A percentile compares a stretch with the other conserved stretches of the same genome.
Conservation (phyloP, 106 monocot species). For the Dendrobium chrysotoxum region DNA sequence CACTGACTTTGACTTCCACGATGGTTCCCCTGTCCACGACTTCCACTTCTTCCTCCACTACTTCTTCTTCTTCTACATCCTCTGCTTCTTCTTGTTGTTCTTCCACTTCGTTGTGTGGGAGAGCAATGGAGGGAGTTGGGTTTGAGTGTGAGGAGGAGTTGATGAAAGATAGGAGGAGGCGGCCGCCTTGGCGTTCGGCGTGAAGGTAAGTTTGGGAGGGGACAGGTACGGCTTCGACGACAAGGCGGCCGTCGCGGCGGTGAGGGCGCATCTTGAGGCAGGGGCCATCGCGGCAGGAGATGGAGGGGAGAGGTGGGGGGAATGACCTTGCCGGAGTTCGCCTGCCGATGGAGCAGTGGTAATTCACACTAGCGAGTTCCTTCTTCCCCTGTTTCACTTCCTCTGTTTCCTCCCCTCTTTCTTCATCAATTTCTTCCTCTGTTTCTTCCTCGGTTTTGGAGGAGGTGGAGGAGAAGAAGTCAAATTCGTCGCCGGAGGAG, state of each 20-base stretch:
- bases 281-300: conserved; percentile 65
- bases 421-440: background rate
- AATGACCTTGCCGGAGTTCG: conserved; percentile 34
- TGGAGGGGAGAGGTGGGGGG: conserved; percentile 81
- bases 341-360: conserved; percentile 67
- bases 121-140: background rate
- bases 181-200: conserved; percentile 60
- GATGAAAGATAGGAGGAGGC: conserved; percentile 85
- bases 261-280: conserved; percentile 70
- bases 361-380: conserved; percentile 55
- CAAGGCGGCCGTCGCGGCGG: conserved; percentile 73
- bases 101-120: conserved; percentile 1
- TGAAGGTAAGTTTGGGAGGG: conserved; percentile 85
- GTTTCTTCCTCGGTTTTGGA: background rate
- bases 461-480: conserved; percentile 12
- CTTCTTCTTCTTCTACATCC: conserved; percentile 22
- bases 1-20: conserved; percentile 84
- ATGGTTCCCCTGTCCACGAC: conserved; percentile 80
- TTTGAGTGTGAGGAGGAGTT: conserved; percentile 24
- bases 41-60: conserved; percentile 65
- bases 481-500: conserved; percentile 21
- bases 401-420: background rate
- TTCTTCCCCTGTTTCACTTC: background rate
- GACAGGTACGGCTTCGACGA: conserved; percentile 77
- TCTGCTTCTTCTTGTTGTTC: conserved; percentile 15